These are phyloP conservation scores for Boletus rubropictus DNA, from an alignment of 768 basidiomycete species.

Conservation along the genomic window DNA sequence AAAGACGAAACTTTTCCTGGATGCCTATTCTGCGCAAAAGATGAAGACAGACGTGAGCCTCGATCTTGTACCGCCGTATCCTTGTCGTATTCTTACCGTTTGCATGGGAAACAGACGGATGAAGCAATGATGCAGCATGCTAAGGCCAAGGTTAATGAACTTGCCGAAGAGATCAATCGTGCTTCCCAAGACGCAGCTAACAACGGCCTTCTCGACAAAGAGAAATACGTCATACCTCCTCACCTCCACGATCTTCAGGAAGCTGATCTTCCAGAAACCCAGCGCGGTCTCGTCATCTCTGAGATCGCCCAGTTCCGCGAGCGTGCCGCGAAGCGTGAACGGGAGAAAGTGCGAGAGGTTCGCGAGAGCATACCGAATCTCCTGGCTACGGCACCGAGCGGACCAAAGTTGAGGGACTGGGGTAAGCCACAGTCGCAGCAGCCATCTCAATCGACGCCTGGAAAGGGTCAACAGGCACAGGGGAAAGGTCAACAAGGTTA, in stretches of 20 bases:
- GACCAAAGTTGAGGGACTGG: constrained; percentile 76
- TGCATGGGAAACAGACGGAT: constrained; percentile 49
- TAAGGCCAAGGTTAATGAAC: constrained; percentile 55
- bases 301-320: constrained; percentile 97
- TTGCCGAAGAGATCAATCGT: constrained; percentile 68
- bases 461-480: constrained; percentile 44
- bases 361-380: constrained; percentile 50
- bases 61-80: neutral
- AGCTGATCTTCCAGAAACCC: constrained; percentile 92
- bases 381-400: constrained; percentile 48
- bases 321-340: constrained; percentile 84
- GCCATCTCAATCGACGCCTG: constrained; percentile 31
- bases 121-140: constrained; percentile 60
- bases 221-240: constrained; percentile 89
- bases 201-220: constrained; percentile 70
- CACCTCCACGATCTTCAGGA: constrained; percentile 96
- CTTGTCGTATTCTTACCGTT: neutral
- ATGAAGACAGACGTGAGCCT: constrained; percentile 74
- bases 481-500: constrained; percentile 73
- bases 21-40: constrained; percentile 75
- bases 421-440: constrained; percentile 47
- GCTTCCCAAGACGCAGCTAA: constrained; percentile 70
- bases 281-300: constrained; percentile 87
- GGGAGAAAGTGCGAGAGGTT: constrained; percentile 81
- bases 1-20: constrained; percentile 83